These are phyloP conservation scores for Arabidopsis hybrid DNA, from an alignment of 441 rosid species.

Conservation along the genomic window DNA sequence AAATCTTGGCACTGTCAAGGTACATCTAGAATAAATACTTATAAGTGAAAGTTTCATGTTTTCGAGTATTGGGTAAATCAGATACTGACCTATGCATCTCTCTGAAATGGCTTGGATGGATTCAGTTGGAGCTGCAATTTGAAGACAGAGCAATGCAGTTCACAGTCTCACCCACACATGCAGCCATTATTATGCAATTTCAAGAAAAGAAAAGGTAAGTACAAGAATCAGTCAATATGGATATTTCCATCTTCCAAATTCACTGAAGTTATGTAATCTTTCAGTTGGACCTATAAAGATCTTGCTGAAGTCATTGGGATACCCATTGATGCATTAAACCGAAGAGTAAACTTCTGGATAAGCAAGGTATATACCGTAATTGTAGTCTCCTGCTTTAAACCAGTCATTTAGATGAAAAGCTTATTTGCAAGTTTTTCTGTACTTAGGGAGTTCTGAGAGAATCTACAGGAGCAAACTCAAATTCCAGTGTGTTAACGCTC, in stretches of 20 bases:
- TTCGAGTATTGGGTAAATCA: background rate
- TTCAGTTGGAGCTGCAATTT: slow-evolving; percentile 92
- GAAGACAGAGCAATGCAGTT: slow-evolving; percentile 87
- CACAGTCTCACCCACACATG: slow-evolving; percentile 86
- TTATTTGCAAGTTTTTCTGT: slow-evolving; percentile 9
- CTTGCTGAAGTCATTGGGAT: slow-evolving; percentile 79
- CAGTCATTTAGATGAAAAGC: slow-evolving; percentile 3
- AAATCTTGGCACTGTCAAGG: slow-evolving; percentile 97
- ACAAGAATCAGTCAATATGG: slow-evolving; percentile 25
- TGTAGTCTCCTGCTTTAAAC: slow-evolving; percentile 30
- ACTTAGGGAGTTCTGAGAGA: slow-evolving; percentile 83
- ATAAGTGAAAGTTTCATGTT: slow-evolving; percentile 8
- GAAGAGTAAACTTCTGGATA: slow-evolving; percentile 89
- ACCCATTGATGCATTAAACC: slow-evolving; percentile 73
- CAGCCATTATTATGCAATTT: slow-evolving; percentile 94
- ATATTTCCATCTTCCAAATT: slow-evolving; percentile 17
- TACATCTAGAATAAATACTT: slow-evolving; percentile 27
- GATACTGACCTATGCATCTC: slow-evolving; percentile 28
- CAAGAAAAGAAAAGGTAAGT: slow-evolving; percentile 82
- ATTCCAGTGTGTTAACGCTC: slow-evolving; percentile 60
- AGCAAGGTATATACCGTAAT: slow-evolving; percentile 71
- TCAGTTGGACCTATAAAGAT: slow-evolving; percentile 84
- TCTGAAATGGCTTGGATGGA: slow-evolving; percentile 27
- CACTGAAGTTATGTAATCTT: slow-evolving; percentile 30
- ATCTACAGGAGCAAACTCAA: slow-evolving; percentile 54